These are phyloP conservation scores for Pezicula carpinea DNA, from an alignment of 2,329 filamentous ascomycete species.

Conservation along the genomic window DNA sequence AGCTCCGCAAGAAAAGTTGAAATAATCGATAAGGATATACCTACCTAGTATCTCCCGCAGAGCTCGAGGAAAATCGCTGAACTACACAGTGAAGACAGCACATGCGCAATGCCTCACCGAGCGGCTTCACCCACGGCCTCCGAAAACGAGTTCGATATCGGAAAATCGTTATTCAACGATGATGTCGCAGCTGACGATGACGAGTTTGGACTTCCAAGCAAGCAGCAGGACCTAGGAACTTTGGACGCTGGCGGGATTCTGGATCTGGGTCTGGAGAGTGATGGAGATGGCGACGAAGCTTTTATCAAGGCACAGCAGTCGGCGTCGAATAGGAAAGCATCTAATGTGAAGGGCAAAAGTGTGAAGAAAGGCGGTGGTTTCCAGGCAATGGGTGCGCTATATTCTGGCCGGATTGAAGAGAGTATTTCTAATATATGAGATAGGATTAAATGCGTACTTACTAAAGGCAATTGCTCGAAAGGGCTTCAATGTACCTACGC, in stretches of 20 bases:
- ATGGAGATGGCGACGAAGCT: slow-evolving; percentile 70
- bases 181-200: slow-evolving; percentile 47
- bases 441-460: slow-evolving; percentile 72
- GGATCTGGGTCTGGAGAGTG: slow-evolving; percentile 47
- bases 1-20: slow-evolving; percentile 5
- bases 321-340: slow-evolving; percentile 79
- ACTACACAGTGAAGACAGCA: neutral
- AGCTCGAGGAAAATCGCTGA: neutral
- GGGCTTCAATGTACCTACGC: slow-evolving; percentile 92
- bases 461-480: slow-evolving; percentile 90
- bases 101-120: slow-evolving; percentile 59
- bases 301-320: slow-evolving; percentile 89
- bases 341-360: slow-evolving; percentile 76
- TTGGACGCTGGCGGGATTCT: slow-evolving; percentile 60
- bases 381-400: slow-evolving; percentile 76
- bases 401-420: slow-evolving; percentile 1
- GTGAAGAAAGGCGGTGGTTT: slow-evolving; percentile 97
- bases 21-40: neutral
- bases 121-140: slow-evolving; percentile 77
- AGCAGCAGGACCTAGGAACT: slow-evolving; percentile 38
- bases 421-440: slow-evolving; percentile 3
- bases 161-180: slow-evolving; percentile 67
- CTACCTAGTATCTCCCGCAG: neutral
- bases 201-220: slow-evolving; percentile 27
- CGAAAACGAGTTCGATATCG: slow-evolving; percentile 89